Evolutionary conservation across 306 rosid genomes (phyloP).

Genomic region (Ochetophila trinervis): DNA sequence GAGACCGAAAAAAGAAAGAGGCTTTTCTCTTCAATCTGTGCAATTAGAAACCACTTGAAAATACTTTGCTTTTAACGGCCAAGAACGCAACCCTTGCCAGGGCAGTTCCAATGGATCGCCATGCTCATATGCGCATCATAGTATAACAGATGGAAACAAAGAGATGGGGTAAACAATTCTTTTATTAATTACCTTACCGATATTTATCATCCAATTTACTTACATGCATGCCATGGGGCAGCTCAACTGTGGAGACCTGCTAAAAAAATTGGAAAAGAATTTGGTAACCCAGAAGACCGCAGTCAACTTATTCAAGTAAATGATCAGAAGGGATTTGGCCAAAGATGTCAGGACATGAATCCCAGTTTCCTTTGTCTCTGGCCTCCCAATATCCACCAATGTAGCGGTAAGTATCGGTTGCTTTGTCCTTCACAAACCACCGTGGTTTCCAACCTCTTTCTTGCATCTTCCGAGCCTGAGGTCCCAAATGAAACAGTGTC

Average conservation of each 20-base stretch:
- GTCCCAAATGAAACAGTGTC: constrained; percentile 21
- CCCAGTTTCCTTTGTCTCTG: constrained; percentile 65
- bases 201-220: constrained; percentile 38
- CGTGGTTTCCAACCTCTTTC: constrained; percentile 96
- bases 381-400: constrained; percentile 96
- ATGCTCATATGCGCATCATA: constrained; percentile 1
- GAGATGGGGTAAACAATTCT: constrained; percentile 17
- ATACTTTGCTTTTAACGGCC: neutral
- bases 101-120: constrained; percentile 1
- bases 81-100: neutral
- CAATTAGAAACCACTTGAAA: constrained; percentile 1
- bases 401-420: constrained; percentile 69
- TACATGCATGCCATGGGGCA: constrained; percentile 48
- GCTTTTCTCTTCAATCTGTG: neutral
- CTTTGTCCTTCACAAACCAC: constrained; percentile 84
- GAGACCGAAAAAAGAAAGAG: neutral
- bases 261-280: constrained; percentile 41
- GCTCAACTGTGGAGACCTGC: constrained; percentile 32
- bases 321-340: constrained; percentile 75
- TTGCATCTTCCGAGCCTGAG: constrained; percentile 95
- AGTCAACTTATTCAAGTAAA: constrained; percentile 46
- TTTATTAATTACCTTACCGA: constrained; percentile 45
- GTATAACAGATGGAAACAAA: neutral
- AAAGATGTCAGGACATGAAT: constrained; percentile 90
- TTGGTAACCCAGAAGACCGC: constrained; percentile 21